phyloP scores from a whole-genome alignment of 176 grass and related monocot genomes.

The Otatea glauca region DNA sequence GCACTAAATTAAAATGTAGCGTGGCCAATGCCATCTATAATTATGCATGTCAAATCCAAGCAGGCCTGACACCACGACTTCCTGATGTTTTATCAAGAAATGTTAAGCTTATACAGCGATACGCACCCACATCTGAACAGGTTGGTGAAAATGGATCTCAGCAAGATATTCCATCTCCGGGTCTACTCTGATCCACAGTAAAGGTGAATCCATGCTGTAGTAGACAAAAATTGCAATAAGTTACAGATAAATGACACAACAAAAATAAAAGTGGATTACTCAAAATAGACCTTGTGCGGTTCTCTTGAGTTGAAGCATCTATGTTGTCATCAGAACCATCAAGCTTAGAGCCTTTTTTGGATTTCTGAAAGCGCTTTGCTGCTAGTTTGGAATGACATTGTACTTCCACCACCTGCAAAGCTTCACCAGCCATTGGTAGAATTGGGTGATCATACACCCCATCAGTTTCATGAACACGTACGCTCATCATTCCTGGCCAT shows the following conservation, averaged over 20 bases:
- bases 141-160: constrained; percentile 94
- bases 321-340: constrained; percentile 97
- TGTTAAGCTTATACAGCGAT: constrained; percentile 28
- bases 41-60: neutral
- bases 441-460: constrained; percentile 88
- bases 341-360: constrained; percentile 77
- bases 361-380: constrained; percentile 85
- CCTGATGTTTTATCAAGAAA: neutral
- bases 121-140: constrained; percentile 97
- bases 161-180: constrained; percentile 99
- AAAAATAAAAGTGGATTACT: neutral
- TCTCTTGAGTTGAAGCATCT: constrained; percentile 81
- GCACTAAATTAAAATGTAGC: constrained; percentile 4
- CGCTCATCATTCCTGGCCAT: constrained; percentile 99
- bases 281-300: constrained; percentile 68
- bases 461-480: constrained; percentile 92
- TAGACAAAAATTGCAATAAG: constrained; percentile 31
- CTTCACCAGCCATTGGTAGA: constrained; percentile 87
- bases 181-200: constrained; percentile 91
- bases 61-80: neutral
- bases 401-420: constrained; percentile 89
- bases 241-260: constrained; percentile 2
- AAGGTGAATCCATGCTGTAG: constrained; percentile 87
- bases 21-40: neutral
- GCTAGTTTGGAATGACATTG: constrained; percentile 91